Conservation (phyloP, 768 basidiomycete species). For the Lactarius psammicola region DNA sequence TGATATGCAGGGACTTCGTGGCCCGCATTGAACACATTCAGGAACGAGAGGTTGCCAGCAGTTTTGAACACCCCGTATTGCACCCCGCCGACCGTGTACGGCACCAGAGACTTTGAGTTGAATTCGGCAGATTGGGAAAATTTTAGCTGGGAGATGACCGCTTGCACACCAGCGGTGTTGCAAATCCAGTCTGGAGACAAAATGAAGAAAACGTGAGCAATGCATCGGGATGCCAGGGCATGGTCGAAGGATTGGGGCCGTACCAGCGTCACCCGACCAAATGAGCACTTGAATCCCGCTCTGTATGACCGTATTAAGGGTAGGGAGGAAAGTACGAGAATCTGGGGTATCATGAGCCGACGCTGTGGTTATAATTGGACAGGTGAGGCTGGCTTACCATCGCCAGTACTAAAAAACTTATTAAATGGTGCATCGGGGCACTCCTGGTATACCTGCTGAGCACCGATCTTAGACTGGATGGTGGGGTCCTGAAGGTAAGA, state of each 20-base stretch:
- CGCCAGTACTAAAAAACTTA: constrained; percentile 42
- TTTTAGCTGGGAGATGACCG: too few species aligned
- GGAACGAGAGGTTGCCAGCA: too few species aligned
- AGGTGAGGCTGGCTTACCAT: constrained; percentile 42
- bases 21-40: constrained; percentile 49
- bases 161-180: too few species aligned
- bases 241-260: not conserved
- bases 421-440: constrained; percentile 37
- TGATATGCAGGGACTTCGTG: constrained; percentile 25
- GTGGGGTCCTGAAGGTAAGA: too few species aligned
- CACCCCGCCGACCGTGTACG: too few species aligned
- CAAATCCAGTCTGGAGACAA: constrained; percentile 41
- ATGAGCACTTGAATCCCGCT: constrained; percentile 45
- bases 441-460: too few species aligned
- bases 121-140: too few species aligned
- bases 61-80: too few species aligned
- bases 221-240: not conserved
- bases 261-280: constrained; percentile 40
- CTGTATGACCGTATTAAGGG: too few species aligned
- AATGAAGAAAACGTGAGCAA: constrained; percentile 42
- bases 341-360: constrained; percentile 32
- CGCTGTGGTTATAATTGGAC: not conserved
- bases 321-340: not conserved
- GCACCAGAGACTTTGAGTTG: too few species aligned
- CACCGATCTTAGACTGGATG: too few species aligned